Conservation (phyloP, 768 basidiomycete species). For the Candolleomyces aberdarensis region DNA sequence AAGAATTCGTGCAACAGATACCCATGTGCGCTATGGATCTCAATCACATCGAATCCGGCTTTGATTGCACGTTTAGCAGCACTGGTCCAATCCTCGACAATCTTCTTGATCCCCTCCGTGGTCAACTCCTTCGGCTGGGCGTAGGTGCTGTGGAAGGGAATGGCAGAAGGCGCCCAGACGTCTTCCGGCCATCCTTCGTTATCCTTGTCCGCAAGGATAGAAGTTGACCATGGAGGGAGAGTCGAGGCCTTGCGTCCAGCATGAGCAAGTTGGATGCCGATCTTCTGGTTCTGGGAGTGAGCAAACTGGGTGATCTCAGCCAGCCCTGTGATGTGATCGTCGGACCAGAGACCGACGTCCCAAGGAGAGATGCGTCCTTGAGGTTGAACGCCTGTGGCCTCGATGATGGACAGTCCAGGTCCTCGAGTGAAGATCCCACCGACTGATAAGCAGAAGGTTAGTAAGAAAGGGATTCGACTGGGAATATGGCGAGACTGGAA, state of each 20-base stretch:
- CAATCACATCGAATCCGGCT: conserved; percentile 60
- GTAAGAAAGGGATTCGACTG: neutral
- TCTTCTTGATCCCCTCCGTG: conserved; percentile 47
- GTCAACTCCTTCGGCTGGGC: conserved; percentile 56
- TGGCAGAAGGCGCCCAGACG: conserved; percentile 55
- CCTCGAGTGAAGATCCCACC: conserved; percentile 48
- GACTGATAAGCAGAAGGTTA: conserved; percentile 25
- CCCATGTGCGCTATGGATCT: conserved; percentile 65
- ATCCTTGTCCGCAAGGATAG: conserved; percentile 26
- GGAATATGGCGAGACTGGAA: conserved; percentile 19
- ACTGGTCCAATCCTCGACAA: conserved; percentile 53
- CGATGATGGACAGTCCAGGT: conserved; percentile 56
- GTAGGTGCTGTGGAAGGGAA: conserved; percentile 40
- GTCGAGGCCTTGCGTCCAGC: conserved; percentile 71
- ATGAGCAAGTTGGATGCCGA: conserved; percentile 74
- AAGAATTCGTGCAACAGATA: conserved; percentile 56
- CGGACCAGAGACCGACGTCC: conserved; percentile 60
- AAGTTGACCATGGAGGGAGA: conserved; percentile 55
- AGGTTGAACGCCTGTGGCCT: conserved; percentile 57
- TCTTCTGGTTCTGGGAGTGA: conserved; percentile 64
- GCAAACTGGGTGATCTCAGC: conserved; percentile 46
- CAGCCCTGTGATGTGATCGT: conserved; percentile 32
- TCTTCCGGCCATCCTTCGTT: conserved; percentile 48
- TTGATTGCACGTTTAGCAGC: conserved; percentile 49
- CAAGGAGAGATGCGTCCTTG: conserved; percentile 61